phyloP scores from a whole-genome alignment of 345 rosid genomes.

The Eucalyptus cladocalyx region DNA sequence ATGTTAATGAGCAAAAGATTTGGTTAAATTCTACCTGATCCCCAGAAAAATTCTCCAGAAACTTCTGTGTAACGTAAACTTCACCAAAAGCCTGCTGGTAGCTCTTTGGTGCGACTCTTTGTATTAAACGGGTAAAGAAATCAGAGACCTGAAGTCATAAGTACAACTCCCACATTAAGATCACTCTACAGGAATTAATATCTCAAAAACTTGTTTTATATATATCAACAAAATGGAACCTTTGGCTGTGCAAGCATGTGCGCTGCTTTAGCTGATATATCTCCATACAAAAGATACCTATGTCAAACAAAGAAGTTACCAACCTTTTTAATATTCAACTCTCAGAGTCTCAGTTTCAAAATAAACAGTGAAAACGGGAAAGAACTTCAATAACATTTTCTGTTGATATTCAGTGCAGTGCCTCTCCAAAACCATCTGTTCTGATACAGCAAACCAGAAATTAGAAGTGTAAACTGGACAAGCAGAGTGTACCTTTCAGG shows the following conservation, averaged over 20 bases:
- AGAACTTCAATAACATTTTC: neutral
- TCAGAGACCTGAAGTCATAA: slow-evolving; percentile 53
- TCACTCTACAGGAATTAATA: neutral
- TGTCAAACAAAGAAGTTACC: neutral
- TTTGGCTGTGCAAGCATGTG: slow-evolving; percentile 81
- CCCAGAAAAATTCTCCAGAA: slow-evolving; percentile 86
- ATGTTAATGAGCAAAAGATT: neutral
- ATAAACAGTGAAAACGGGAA: neutral
- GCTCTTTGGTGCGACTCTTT: slow-evolving; percentile 94
- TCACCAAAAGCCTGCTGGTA: slow-evolving; percentile 89
- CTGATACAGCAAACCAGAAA: neutral
- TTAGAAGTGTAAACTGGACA: neutral
- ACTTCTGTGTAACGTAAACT: slow-evolving; percentile 76
- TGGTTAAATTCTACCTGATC: slow-evolving; percentile 58
- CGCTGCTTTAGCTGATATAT: slow-evolving; percentile 77
- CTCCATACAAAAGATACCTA: slow-evolving; percentile 91
- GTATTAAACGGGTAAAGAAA: slow-evolving; percentile 82
- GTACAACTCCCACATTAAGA: neutral
- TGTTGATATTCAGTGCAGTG: neutral
- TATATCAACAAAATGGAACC: slow-evolving; percentile 21
- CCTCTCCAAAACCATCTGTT: neutral
- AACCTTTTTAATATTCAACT: neutral
- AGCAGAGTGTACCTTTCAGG: slow-evolving; percentile 62
- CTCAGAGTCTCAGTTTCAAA: neutral
- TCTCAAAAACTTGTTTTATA: neutral